These are phyloP conservation scores for Chytriomyces sp. DNA, from an alignment of 192 early-diverging fungal species.

Conservation along the genomic window DNA sequence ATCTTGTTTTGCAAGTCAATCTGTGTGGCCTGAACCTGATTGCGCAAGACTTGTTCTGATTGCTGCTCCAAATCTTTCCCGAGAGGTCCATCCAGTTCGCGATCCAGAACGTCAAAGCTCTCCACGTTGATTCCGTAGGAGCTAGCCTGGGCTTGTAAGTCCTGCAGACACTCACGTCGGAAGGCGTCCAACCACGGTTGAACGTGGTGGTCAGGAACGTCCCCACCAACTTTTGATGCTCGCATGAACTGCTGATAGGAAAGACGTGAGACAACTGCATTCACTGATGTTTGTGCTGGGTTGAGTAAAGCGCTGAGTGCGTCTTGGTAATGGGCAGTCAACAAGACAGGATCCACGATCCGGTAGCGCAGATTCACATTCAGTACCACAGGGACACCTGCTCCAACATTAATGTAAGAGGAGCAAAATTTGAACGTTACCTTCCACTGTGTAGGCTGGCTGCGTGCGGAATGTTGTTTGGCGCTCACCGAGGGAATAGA, in stretches of 20 bases:
- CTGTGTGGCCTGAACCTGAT: conserved; percentile 54
- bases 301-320: conserved; percentile 48
- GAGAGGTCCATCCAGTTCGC: conserved; percentile 43
- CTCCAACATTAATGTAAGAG: no score
- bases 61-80: conserved; percentile 51
- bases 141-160: conserved; percentile 38
- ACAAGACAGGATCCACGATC: conserved; percentile 42
- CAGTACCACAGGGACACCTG: conserved; percentile 50
- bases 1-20: conserved; percentile 48
- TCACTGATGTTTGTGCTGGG: conserved; percentile 53
- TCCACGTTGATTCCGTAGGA: conserved; percentile 45
- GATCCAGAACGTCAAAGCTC: conserved; percentile 52
- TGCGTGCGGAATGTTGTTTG: conserved; percentile 47
- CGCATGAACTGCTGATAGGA: conserved; percentile 55
- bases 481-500: conserved; percentile 51
- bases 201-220: conserved; percentile 47
- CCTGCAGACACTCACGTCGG: conserved; percentile 48
- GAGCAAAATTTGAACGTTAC: no score
- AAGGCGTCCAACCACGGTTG: conserved; percentile 52
- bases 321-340: conserved; percentile 49
- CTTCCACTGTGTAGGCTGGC: conserved; percentile 48
- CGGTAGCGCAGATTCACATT: conserved; percentile 52
- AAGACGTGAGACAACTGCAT: conserved; percentile 46
- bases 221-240: conserved; percentile 45
- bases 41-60: conserved; percentile 45